Evolutionary conservation across 2,329 filamentous ascomycete genomes (phyloP), one percentile per base, ranked within the genome.

Genomic region (Knufia fluminis): DNA sequence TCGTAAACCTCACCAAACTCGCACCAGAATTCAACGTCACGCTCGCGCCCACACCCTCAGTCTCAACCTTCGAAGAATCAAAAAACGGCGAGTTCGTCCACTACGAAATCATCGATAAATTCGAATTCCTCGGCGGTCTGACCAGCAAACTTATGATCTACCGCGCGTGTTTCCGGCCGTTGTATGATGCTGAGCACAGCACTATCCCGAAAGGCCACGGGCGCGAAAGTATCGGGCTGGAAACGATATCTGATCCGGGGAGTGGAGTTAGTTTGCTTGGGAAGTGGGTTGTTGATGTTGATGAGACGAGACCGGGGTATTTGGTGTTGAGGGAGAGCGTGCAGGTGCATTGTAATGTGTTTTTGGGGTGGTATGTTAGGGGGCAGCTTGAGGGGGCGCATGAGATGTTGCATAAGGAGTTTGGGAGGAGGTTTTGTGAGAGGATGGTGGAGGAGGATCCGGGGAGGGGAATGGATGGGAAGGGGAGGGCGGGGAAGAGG

Each of bases 91-190:
- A 49, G 12, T 59, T 54, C 32, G 32, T 39, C 12, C 57, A 59
- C 26, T 59, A 55, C 49, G 54, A 53, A 17, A 59, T 59, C 49
- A 54, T 48, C 14, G 57, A 59, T 43, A 57, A 57, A 47, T 32
- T 59, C 19, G 49, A 24, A 24, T 45, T 57, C 10, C 17, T 52
- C 4, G 44, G 48, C 16, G 56, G 56, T 4, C 51, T 48, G 28
- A 43, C 43, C 3, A 53, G 50, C n/a, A 52, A 57, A 3, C 32
- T 57, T 24, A 50, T 53, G 45, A 40, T n/a, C 14, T 48, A 39
- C 23, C 45, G 45, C 19, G 32, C 45, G 4, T 48, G 45, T 48
- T 48, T 48, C 23, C 45, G 45, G 17, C 45, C 45, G 9, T 12
- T 48, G 4, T 48, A 48, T 35, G 33, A 31, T 32, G 6, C n/a